Base-by-base conservation (phyloP, 176 grass and related monocot species). In the Eremochloa ophiuroides region DNA sequence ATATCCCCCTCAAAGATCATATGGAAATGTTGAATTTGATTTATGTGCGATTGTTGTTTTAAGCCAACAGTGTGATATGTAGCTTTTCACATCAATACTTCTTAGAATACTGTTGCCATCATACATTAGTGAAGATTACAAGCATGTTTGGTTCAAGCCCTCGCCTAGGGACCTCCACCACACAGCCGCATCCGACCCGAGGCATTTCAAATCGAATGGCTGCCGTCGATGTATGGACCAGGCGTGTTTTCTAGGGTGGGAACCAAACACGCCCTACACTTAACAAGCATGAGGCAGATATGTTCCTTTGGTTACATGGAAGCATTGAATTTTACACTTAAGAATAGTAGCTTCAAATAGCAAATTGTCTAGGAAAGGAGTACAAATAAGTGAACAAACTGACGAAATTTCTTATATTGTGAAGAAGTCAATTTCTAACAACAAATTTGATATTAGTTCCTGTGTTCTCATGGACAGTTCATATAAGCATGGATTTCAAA, bases 301-400 rank as follows among this genome's bases (percentile, higher is more conserved):
- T 31, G 31, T 8, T 40, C 51, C 6, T 46, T 61, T 37, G 29
- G 43, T 85, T 30, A 51, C 39, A 39, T 28, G 28, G 48, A 71
- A 85, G 23, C 18, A 80, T 53, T 10, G 25, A 30, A 86, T 41
- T 22, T 43, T 53, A 26, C 18, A 20, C 44, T 66, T 70, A 86
- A 23, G 50, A n/a, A 44, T 8, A 69, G 48, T 47, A 81, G 50
- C 48, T 39, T 26, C 3, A 22, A 71, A 48, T 28, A 85, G 20
- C 1, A 1, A 26, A 26, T 59, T 11, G 22, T 68, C 62, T 37
- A 78, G 64, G 38, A 53, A 46, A 56, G n/a, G 29, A 35, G 29
- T 35, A 33, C 22, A 48, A 38, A 77, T 23, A 40, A 78, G 75
- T 50, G 17, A 78, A 33, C 6, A 46, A 69, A 71, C 29, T 37